Conservation (phyloP, 2,329 filamentous ascomycete species). For the Fusarium buxicola region DNA sequence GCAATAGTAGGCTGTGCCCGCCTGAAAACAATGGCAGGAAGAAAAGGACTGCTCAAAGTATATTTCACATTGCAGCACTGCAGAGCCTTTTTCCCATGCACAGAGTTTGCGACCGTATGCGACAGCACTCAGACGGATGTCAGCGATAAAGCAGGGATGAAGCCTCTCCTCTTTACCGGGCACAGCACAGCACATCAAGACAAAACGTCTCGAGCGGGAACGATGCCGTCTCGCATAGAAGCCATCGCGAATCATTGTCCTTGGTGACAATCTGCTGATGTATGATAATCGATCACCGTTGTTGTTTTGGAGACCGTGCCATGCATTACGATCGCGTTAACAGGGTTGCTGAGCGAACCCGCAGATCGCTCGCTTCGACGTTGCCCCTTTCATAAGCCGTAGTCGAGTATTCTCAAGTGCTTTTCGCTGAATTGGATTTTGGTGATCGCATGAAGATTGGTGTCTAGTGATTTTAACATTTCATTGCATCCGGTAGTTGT, state of each 20-base stretch:
- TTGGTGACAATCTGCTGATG: not conserved
- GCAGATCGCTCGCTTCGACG: not conserved
- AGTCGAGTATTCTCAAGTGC: not conserved
- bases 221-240: conserved; percentile 3
- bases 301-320: not conserved
- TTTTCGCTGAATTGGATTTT: not conserved
- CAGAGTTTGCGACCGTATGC: conserved; percentile 3
- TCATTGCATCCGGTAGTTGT: not conserved
- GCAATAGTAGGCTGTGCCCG: not conserved
- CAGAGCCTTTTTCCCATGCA: not conserved
- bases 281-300: not conserved
- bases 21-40: not conserved
- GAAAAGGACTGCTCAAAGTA: not conserved
- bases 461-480: not conserved
- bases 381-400: not conserved
- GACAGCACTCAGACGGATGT: not conserved
- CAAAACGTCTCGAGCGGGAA: conserved; percentile 5
- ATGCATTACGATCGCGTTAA: not conserved
- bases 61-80: not conserved
- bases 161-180: not conserved
- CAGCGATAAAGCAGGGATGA: conserved; percentile 3
- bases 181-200: not conserved
- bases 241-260: not conserved
- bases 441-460: not conserved
- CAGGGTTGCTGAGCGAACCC: not conserved